A percentile compares a stretch with the other conserved stretches of the same genome.
These are phyloP conservation scores for Aegilops longissima DNA, from an alignment of 176 grass and related monocot genomes.

Conservation along the genomic window DNA sequence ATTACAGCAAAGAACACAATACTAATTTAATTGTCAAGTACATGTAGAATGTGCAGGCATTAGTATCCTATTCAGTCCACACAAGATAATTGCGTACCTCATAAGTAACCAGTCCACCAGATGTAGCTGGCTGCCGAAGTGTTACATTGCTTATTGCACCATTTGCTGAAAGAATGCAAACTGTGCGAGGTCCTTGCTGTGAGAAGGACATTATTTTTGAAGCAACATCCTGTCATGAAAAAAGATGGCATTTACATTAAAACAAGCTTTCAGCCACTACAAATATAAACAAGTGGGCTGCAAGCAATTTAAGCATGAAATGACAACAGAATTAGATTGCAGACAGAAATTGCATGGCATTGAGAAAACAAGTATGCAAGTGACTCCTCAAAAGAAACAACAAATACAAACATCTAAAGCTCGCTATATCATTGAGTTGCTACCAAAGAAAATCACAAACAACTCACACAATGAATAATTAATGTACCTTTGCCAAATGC, in stretches of 20 bases:
- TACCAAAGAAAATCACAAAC: neutral
- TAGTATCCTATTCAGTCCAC: neutral
- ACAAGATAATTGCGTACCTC: slow-evolving; percentile 51
- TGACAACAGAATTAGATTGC: neutral
- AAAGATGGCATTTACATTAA: slow-evolving; percentile 24
- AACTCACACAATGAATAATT: neutral
- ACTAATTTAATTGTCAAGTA: neutral
- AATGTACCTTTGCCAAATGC: neutral
- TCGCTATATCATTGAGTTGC: neutral
- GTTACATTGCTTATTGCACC: slow-evolving; percentile 97
- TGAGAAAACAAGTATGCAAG: neutral
- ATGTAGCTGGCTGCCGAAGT: slow-evolving; percentile 92
- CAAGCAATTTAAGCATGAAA: neutral
- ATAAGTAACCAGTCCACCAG: slow-evolving; percentile 93
- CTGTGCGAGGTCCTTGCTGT: slow-evolving; percentile 93
- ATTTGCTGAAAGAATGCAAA: slow-evolving; percentile 98
- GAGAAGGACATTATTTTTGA: slow-evolving; percentile 99
- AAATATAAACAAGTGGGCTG: neutral
- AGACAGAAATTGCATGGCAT: neutral
- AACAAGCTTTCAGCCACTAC: neutral
- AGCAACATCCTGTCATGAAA: slow-evolving; percentile 78
- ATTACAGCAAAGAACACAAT: neutral
- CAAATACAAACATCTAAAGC: neutral
- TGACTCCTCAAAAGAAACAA: neutral
- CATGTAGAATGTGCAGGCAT: neutral